Evolutionary conservation across 495 filamentous ascomycete species (phyloP).

Genomic region (Tuber microsphaerosporum): DNA sequence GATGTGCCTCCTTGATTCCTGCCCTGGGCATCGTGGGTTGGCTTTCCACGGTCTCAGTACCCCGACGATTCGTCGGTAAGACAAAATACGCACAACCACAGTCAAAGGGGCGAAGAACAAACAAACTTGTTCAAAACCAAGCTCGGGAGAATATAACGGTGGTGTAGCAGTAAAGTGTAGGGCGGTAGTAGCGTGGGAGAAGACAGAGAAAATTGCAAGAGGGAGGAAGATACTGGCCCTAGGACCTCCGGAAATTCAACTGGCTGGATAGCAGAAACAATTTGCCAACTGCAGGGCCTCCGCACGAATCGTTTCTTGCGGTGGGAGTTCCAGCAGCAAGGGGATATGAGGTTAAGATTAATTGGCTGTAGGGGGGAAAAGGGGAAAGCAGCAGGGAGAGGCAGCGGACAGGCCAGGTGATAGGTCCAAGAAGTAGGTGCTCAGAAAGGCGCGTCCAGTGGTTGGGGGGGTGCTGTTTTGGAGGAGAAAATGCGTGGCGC

Average conservation of each 20-base stretch:
- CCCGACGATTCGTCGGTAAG: neutral
- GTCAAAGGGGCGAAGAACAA: neutral
- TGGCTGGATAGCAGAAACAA: conserved; percentile 12
- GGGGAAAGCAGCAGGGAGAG: conserved; percentile 11
- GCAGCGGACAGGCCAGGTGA: conserved; percentile 2
- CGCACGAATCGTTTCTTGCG: conserved; percentile 22
- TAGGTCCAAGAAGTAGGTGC: neutral
- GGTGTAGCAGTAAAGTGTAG: neutral
- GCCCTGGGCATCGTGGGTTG: conserved; percentile 33
- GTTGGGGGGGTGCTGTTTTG: conserved; percentile 13
- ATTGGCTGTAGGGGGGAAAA: conserved; percentile 25
- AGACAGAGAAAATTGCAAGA: neutral
- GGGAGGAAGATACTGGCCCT: conserved; percentile 21
- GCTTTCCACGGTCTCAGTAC: neutral
- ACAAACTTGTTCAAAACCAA: neutral
- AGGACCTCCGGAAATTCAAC: conserved; percentile 16
- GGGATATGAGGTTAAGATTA: conserved; percentile 21
- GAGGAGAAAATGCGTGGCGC: conserved; percentile 36
- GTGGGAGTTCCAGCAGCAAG: conserved; percentile 15
- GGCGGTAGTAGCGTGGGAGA: neutral
- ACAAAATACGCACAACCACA: neutral
- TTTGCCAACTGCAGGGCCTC: conserved; percentile 26
- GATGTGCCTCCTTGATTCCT: conserved; percentile 51
- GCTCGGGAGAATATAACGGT: neutral
- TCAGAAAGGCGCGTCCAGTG: neutral